Conservation (phyloP, 352 stramenopile species). For the Blastocystis sp. region DNA sequence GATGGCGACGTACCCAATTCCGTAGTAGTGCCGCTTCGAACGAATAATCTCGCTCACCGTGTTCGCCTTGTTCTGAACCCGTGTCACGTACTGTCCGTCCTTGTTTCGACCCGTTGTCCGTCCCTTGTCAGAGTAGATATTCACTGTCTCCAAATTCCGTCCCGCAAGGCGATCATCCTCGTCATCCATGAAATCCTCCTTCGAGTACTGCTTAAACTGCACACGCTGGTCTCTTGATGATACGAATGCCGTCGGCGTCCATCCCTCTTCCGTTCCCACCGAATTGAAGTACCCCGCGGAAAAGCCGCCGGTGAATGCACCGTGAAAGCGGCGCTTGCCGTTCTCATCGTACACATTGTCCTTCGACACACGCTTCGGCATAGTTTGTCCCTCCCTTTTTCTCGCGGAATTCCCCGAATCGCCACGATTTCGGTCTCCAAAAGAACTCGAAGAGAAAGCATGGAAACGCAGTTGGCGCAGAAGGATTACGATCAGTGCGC, state of each 20-base stretch:
- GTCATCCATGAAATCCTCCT: constrained; percentile 91
- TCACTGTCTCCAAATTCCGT: constrained; percentile 32
- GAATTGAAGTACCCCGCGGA: constrained; percentile 91
- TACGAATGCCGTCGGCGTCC: constrained; percentile 82
- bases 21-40: constrained; percentile 55
- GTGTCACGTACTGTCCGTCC: neutral
- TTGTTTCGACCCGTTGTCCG: neutral
- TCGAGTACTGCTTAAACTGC: constrained; percentile 59
- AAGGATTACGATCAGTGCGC: constrained; percentile 67
- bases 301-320: constrained; percentile 90
- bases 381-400: neutral
- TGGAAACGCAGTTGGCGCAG: constrained; percentile 37
- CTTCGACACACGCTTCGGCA: constrained; percentile 72
- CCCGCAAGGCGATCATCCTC: constrained; percentile 88
- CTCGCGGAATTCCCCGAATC: neutral
- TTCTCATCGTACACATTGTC: constrained; percentile 77
- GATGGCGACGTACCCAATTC: constrained; percentile 53
- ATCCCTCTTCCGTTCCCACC: constrained; percentile 87
- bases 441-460: neutral
- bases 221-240: constrained; percentile 80
- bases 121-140: constrained; percentile 40
- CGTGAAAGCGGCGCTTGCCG: constrained; percentile 83
- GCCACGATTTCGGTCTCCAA: neutral
- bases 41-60: constrained; percentile 48
- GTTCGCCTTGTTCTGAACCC: constrained; percentile 24